A percentile compares a stretch with the other conserved stretches of the same genome.
Evolutionary conservation across 441 rosid genomes (phyloP).

Genomic region (Rhodomyrtus psidioides): DNA sequence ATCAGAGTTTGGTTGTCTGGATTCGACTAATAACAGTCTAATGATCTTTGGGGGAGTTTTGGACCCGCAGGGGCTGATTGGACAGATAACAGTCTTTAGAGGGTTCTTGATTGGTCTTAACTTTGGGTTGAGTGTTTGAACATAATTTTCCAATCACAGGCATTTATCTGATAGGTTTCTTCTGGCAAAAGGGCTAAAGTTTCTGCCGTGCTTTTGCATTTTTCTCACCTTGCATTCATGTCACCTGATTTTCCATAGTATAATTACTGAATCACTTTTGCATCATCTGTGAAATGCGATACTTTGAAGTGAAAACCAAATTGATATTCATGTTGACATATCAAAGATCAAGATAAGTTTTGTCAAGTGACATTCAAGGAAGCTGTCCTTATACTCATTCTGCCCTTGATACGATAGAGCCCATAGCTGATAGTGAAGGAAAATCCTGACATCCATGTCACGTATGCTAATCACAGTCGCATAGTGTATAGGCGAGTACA

Average conservation of each 20-base stretch:
- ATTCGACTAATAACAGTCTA: neutral
- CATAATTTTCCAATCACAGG: neutral
- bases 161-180: neutral
- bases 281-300: neutral
- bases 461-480: neutral
- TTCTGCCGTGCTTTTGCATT: neutral
- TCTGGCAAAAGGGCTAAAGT: neutral
- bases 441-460: neutral
- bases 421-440: neutral
- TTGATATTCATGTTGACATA: neutral
- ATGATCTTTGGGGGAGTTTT: neutral
- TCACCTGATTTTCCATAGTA: neutral
- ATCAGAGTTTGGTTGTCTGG: neutral
- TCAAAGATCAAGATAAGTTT: neutral
- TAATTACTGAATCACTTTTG: neutral
- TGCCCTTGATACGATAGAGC: neutral
- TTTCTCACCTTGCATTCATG: neutral
- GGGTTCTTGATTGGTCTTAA: neutral
- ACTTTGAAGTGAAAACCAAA: neutral
- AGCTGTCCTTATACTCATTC: neutral
- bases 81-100: neutral
- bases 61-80: neutral
- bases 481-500: neutral
- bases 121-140: neutral
- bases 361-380: neutral